Evolutionary conservation across 805 yeast genomes (phyloP), one percentile per base, ranked within the genome.

Genomic region (Komagataella phaffii): DNA sequence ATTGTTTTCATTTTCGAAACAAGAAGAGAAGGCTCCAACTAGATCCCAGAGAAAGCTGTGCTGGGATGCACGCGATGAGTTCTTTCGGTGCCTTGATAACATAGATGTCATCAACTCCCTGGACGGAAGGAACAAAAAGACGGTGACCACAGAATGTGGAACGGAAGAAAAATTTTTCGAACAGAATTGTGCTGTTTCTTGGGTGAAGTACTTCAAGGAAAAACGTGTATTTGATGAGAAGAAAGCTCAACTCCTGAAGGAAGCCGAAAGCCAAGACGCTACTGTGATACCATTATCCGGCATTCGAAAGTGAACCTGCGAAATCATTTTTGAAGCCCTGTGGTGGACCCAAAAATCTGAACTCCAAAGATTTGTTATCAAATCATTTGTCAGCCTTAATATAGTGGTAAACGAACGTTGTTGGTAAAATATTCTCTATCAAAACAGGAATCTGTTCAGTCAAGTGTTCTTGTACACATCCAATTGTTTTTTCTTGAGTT

Each of bases 141-240:
- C 66, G 30, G 79, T 88, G 46, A 73, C 76, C 50, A 59, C 67
- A 19, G 67, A 75, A 49, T 90, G 98, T 66, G 75, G 79, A 0
- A 52, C 55, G 1, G 74, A 81, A 61, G 79, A 80, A 56, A 61
- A 63, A n/a, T 74, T 72, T 45, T 88, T 87, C 57, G 80, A 85
- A 53, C 64, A 72, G n/a, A 80, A 81, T 57, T 90, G 98, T 66
- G 88, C 87, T 7, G 80, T 81, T 12, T 80, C 89, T 51, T 90
- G 98, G 98, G 88, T 79, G 55, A 74, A 83, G 54, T 89, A 90
- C 64, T 90, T 91, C 72, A 91, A 89, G 63, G 91, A 88, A 65
- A 90, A 89, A 65, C 78, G 96, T 58, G 84, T 81, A 45, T 83
- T 80, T 53, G 96, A 88, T 58, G 69, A 79, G 55, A 79, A 80